phyloP scores from a whole-genome alignment of 805 yeast genomes.

The Priceomyces medius region DNA sequence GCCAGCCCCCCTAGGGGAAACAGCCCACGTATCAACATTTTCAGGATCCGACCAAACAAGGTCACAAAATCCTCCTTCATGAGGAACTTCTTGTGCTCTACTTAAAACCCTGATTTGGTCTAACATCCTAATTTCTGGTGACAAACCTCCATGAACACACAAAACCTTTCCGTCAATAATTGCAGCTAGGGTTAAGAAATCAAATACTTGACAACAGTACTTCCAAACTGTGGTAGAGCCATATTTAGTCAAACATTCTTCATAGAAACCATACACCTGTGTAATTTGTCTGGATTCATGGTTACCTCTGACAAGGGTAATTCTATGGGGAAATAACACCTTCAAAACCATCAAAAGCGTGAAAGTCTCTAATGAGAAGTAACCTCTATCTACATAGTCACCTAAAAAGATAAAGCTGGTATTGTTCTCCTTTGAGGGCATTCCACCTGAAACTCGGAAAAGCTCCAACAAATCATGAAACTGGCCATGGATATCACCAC shows the following conservation, averaged over 20 bases:
- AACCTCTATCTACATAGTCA: conserved; percentile 98
- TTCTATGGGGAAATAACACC: conserved; percentile 79
- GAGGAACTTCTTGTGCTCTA: conserved; percentile 97
- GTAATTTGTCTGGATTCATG: conserved; percentile 97
- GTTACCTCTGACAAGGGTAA: conserved; percentile 94
- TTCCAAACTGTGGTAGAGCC: conserved; percentile 96
- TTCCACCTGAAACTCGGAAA: conserved; percentile 88
- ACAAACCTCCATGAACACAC: conserved; percentile 96
- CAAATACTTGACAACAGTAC: conserved; percentile 94
- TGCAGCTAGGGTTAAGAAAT: conserved; percentile 90
- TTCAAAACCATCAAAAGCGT: conserved; percentile 91
- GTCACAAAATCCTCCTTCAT: conserved; percentile 98
- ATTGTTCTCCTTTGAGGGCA: conserved; percentile 73
- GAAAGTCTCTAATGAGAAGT: conserved; percentile 89
- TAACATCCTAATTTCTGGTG: conserved; percentile 95
- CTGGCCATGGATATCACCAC: conserved; percentile 98
- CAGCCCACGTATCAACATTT: conserved; percentile 97
- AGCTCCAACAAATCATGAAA: conserved; percentile 91
- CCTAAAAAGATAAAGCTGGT: conserved; percentile 79
- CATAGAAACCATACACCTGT: conserved; percentile 98
- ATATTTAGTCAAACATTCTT: conserved; percentile 88
- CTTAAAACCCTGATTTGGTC: conserved; percentile 93
- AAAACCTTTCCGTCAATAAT: conserved; percentile 91
- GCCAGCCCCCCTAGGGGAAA: conserved; percentile 97
- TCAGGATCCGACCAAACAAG: conserved; percentile 98